These are phyloP conservation scores for Vigna reflexopilosa DNA, from an alignment of 306 rosid species.

Conservation along the genomic window DNA sequence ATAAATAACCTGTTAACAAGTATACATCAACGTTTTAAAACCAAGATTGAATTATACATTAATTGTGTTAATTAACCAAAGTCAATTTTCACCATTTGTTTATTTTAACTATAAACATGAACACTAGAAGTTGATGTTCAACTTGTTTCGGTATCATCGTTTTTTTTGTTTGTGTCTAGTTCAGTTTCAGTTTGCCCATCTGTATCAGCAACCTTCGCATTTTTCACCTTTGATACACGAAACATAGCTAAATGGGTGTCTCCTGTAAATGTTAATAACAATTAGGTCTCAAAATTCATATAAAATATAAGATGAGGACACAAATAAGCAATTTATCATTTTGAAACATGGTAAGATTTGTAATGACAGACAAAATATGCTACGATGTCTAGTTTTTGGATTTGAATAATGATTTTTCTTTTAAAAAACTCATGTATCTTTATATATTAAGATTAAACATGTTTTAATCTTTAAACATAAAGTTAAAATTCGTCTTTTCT, in stretches of 20 bases:
- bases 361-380: not conserved
- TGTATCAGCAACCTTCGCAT: conserved; percentile 48
- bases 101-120: conserved; percentile 26
- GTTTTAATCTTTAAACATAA: too few species aligned
- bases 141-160: conserved; percentile 45
- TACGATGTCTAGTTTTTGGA: not conserved
- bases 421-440: too few species aligned
- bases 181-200: conserved; percentile 47
- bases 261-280: conserved; percentile 55
- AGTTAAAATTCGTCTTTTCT: too few species aligned
- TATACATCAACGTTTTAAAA: not conserved
- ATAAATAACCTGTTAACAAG: not conserved
- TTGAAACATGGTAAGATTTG: not conserved
- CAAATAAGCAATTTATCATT: not conserved
- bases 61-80: conserved; percentile 10
- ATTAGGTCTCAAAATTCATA: not conserved
- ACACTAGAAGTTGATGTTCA: conserved; percentile 34
- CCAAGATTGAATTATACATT: not conserved
- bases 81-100: conserved; percentile 15
- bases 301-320: not conserved
- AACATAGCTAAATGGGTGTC: conserved; percentile 88
- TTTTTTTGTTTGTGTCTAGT: conserved; percentile 41
- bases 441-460: too few species aligned
- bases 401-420: too few species aligned
- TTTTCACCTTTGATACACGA: conserved; percentile 69